Conservation (phyloP, 2,329 filamentous ascomycete genomes). For the Cladosporium sp. region DNA sequence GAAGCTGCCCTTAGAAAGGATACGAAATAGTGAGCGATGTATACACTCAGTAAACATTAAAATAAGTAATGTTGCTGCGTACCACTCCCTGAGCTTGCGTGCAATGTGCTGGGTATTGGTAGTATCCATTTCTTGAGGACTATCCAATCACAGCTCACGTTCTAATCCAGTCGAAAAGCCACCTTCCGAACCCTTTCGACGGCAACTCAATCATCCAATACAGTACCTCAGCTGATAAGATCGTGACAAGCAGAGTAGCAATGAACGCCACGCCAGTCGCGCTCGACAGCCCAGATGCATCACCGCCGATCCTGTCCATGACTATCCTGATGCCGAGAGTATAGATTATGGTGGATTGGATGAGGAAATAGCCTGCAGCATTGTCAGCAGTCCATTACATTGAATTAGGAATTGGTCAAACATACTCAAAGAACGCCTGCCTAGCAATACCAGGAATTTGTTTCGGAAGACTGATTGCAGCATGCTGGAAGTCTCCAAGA, state of each 20-base stretch:
- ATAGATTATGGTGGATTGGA: slow-evolving; percentile 41
- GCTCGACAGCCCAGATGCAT: slow-evolving; percentile 8
- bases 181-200: slow-evolving; percentile 16
- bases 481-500: slow-evolving; percentile 38
- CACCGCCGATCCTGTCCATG: slow-evolving; percentile 23
- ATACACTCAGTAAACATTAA: too few relatives aligned
- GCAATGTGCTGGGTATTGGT: too few relatives aligned
- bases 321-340: slow-evolving; percentile 43
- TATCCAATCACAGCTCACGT: slow-evolving; percentile 11
- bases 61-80: too few relatives aligned
- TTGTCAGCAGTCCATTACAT: not conserved
- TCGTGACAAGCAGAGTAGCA: slow-evolving; percentile 17
- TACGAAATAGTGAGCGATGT: too few relatives aligned
- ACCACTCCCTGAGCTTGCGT: too few relatives aligned
- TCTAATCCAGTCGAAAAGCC: slow-evolving; percentile 20
- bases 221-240: slow-evolving; percentile 17
- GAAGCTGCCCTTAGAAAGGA: too few relatives aligned
- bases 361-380: slow-evolving; percentile 38
- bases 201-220: slow-evolving; percentile 20
- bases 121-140: too few relatives aligned
- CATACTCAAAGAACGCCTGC: slow-evolving; percentile 43
- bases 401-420: not conserved
- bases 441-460: slow-evolving; percentile 35
- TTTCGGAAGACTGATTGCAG: slow-evolving; percentile 35
- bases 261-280: slow-evolving; percentile 20